These are phyloP conservation scores for Phyllosticta capitalensis DNA, from an alignment of 2,329 filamentous ascomycete genomes.

Conservation along the genomic window DNA sequence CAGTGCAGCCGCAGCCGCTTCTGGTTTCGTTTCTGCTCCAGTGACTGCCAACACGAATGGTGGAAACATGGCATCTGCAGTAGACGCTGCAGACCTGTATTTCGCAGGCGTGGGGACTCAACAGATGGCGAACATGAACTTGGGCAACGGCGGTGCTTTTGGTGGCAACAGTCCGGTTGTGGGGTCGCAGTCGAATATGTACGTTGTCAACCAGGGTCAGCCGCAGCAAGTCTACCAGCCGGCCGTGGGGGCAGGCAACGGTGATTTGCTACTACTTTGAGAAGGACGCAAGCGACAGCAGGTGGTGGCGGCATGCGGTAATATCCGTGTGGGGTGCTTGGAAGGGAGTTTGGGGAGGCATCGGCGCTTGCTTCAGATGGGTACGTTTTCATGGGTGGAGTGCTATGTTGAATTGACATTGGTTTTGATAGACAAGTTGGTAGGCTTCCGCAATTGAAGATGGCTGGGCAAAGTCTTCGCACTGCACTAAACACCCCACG, in stretches of 20 bases:
- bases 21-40: neutral
- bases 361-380: neutral
- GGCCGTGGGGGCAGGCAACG: slow-evolving; percentile 54
- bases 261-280: slow-evolving; percentile 60
- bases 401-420: neutral
- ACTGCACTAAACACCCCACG: neutral
- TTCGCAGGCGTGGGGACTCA: slow-evolving; percentile 71
- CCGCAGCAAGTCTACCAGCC: slow-evolving; percentile 68
- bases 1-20: neutral
- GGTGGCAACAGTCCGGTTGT: slow-evolving; percentile 14
- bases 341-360: neutral
- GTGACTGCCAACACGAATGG: slow-evolving; percentile 9
- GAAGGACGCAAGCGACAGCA: neutral
- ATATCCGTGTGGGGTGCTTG: neutral
- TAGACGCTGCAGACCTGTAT: slow-evolving; percentile 81
- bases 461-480: neutral
- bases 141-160: slow-evolving; percentile 40
- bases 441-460: neutral
- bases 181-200: slow-evolving; percentile 37
- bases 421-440: neutral
- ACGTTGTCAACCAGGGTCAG: slow-evolving; percentile 73
- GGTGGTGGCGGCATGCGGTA: neutral
- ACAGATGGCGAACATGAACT: slow-evolving; percentile 63
- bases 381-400: neutral
- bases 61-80: slow-evolving; percentile 56